Percentiles rank a stretch among this genome's conserved stretches.
phyloP scores from a whole-genome alignment of 495 filamentous ascomycete genomes.

The Trichoderma orchidacearum region DNA sequence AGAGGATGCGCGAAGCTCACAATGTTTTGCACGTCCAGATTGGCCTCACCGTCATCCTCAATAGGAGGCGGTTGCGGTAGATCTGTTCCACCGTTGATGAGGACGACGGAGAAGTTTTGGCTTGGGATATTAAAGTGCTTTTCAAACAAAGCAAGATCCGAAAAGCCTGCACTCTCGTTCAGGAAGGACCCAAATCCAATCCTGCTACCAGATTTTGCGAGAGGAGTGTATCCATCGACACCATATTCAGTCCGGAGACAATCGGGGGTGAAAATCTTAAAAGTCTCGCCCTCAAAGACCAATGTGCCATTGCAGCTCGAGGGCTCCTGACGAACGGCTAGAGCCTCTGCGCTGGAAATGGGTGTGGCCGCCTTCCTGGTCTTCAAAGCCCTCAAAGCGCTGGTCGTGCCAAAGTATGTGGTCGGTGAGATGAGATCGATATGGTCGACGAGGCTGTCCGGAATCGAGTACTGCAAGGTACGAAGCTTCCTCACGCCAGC shows the following conservation, averaged over 20 bases:
- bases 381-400: not conserved
- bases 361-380: not conserved
- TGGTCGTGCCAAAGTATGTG: slow-evolving; percentile 40
- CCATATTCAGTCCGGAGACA: slow-evolving; percentile 51
- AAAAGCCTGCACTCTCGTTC: slow-evolving; percentile 26
- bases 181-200: slow-evolving; percentile 45
- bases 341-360: slow-evolving; percentile 5
- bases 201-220: slow-evolving; percentile 28
- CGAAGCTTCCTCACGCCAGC: slow-evolving; percentile 29
- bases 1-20: slow-evolving; percentile 28
- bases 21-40: slow-evolving; percentile 64
- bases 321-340: slow-evolving; percentile 5
- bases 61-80: slow-evolving; percentile 39
- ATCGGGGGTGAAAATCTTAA: slow-evolving; percentile 35
- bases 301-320: slow-evolving; percentile 23
- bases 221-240: slow-evolving; percentile 32
- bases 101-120: slow-evolving; percentile 52
- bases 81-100: slow-evolving; percentile 43
- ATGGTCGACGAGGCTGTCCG: slow-evolving; percentile 26
- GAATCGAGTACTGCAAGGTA: slow-evolving; percentile 46
- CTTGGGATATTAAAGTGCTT: slow-evolving; percentile 21
- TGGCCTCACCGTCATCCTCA: slow-evolving; percentile 43
- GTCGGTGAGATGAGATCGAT: slow-evolving; percentile 49
- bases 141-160: slow-evolving; percentile 11
- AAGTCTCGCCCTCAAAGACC: not conserved